Evolutionary conservation across 371 early-diverging fungal species (phyloP), one percentile per base, ranked within the genome.

Genomic region (Coemansia linderi): DNA sequence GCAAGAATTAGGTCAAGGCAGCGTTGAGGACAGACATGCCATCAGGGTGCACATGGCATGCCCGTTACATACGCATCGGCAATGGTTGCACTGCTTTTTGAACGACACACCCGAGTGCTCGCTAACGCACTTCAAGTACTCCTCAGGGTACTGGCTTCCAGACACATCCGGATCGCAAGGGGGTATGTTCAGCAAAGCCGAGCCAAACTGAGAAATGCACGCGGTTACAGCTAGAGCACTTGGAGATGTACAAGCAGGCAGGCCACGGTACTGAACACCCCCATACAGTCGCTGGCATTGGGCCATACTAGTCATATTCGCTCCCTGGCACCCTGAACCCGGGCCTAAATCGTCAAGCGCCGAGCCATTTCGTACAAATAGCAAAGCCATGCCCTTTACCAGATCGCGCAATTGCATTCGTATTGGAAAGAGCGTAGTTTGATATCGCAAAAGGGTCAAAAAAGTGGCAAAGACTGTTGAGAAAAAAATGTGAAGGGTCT

Each of bases 41-140:
- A 83, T 85, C 66, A 92, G 93, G 17, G 93, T 85, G 93, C 97
- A 95, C 24, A 90, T 84, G 75, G 93, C 92, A 72, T 93, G 93
- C 68, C 95, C 97, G 69, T 92, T 61, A 48, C 69, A 69, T 15
- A 44, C 4, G 38, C 69, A 69, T 17, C 33, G 37, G 33, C 69
- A 69, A 13, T 56, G 36, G 54, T 69, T 69, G 59, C 69, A 69
- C 13, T 58, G 48, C 13, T 5, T 38, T 29, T 33, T 44, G 50
- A 63, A 69, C 8, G 22, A 9, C 7, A 44, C 63, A 31, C 69
- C 69, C 36, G 63, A 69, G 37, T 69, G 33, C 5, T 44, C 43
- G 27, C 17, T 15, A 9, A 69, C 50, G 39, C 69, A 69, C 29
- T 59, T 19, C 48, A 37, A 17, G 59, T 69, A 69, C 2, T 27